Evolutionary conservation across 352 stramenopile genomes (phyloP), one percentile per base, ranked within the genome.

Genomic region (Thraustochytrium striatum): DNA sequence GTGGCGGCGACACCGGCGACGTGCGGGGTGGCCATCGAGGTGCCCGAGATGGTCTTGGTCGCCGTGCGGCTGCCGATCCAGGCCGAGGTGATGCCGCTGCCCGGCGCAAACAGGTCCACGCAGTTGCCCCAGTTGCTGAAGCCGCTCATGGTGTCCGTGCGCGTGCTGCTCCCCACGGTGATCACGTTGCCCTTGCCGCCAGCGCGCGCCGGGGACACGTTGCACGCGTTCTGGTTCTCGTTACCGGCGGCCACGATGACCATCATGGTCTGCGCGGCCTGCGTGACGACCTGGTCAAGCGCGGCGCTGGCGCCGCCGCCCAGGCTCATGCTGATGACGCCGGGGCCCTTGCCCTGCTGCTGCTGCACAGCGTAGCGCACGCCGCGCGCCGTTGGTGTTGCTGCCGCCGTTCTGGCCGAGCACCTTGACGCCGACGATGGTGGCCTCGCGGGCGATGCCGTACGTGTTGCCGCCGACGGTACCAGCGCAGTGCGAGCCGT

Each of bases 401-500:
- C 73, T 69, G 33, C n/a, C n/a, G 19, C 73, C 73, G 11, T 32
- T 44, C 16, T 21, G 69, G 25, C 19, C 13, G 43, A 82, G 61
- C n/a, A 82, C 73, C n/a, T 69, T 59, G 28, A 82, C 65, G 25
- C 62, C 65, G 0, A 82, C n/a, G 53, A 82, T 52, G 68, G 41
- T 82, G 43, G 62, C 47, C 19, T 82, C 57, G 0, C 38, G 21
- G 16, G 73, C 61, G 32, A 82, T 47, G 21, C 73, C 73, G 16
- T 39, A 38, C 21, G 33, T 82, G 13, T n/a, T 19, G 7, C 73
- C 73, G 32, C 21, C 73, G 25, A 38, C 73, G 11, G 73, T 82
- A 39, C 73, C 73, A 16, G 73, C 78, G 38, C 75, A 79, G 52
- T 82, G 73, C 9, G 72, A 83, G 19, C 73, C 73, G 35, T 82